A percentile compares a stretch with the other conserved stretches of the same genome.
These are phyloP conservation scores for Kurtzmaniella natalensis DNA, from an alignment of 1,139 yeast genomes.

Conservation along the genomic window DNA sequence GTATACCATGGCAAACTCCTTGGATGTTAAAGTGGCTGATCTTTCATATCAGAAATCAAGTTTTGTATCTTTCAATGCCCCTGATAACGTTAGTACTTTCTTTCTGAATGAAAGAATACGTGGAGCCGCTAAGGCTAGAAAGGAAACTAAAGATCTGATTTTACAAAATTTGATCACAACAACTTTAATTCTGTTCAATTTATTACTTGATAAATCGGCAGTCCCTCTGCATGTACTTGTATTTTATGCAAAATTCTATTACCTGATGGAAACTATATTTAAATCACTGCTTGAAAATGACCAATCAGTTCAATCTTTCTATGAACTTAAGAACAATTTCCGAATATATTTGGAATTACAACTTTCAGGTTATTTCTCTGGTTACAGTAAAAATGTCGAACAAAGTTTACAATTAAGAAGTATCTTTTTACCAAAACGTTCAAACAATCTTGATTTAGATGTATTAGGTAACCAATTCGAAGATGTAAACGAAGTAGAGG, in stretches of 20 bases:
- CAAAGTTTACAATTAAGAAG: slow-evolving; percentile 9
- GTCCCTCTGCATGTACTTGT: slow-evolving; percentile 13
- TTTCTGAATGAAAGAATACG: slow-evolving; percentile 17
- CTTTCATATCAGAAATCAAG: slow-evolving; percentile 30
- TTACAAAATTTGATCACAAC: slow-evolving; percentile 28
- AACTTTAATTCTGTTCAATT: slow-evolving; percentile 22
- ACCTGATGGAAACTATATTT: slow-evolving; percentile 26
- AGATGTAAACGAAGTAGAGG: slow-evolving; percentile 6
- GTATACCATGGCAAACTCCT: slow-evolving; percentile 33
- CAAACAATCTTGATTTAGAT: slow-evolving; percentile 4
- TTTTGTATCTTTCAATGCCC: slow-evolving; percentile 24
- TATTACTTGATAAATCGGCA: slow-evolving; percentile 12
- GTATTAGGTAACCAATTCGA: slow-evolving; percentile 6
- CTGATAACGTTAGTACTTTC: slow-evolving; percentile 18
- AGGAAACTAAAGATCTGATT: slow-evolving; percentile 15
- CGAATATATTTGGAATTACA: slow-evolving; percentile 9
- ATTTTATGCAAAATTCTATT: slow-evolving; percentile 32
- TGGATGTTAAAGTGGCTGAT: slow-evolving; percentile 26
- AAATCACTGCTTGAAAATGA: slow-evolving; percentile 16
- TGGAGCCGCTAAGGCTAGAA: slow-evolving; percentile 12
- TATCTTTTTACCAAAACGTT: slow-evolving; percentile 5
- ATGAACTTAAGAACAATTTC: slow-evolving; percentile 22
- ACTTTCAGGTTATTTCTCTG: slow-evolving; percentile 4
- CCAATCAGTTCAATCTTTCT: slow-evolving; percentile 16
- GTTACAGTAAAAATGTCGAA: slow-evolving; percentile 12